These are phyloP conservation scores for Calocybe cyanea DNA, from an alignment of 768 basidiomycete species.

Conservation along the genomic window DNA sequence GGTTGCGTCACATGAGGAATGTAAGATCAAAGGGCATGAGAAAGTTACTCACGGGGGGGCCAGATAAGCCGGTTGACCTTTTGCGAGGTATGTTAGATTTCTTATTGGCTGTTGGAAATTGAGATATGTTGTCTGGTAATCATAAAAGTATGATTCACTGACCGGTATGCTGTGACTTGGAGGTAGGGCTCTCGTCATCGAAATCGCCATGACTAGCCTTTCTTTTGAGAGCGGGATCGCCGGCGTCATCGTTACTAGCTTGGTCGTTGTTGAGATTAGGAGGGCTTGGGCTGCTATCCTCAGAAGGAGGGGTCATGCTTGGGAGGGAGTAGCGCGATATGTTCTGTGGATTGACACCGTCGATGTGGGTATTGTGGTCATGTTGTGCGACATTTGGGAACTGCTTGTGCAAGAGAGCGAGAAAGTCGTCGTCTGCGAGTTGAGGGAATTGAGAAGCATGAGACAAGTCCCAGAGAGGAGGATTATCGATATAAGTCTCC, in stretches of 20 bases:
- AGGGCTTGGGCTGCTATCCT: constrained; percentile 79
- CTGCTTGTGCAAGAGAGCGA: constrained; percentile 75
- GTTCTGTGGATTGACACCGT: constrained; percentile 58
- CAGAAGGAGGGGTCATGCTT: constrained; percentile 59
- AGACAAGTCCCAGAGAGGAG: constrained; percentile 66
- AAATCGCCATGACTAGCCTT: constrained; percentile 70
- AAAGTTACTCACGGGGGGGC: constrained; percentile 20
- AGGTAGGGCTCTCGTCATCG: constrained; percentile 59
- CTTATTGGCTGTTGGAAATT: constrained; percentile 19
- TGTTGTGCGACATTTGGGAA: constrained; percentile 35
- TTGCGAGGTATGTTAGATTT: constrained; percentile 24
- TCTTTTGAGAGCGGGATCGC: constrained; percentile 61
- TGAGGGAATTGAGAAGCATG: constrained; percentile 57
- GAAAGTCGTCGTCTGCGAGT: constrained; percentile 72
- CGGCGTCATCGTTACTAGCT: constrained; percentile 30
- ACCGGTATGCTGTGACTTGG: constrained; percentile 67
- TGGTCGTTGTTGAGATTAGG: constrained; percentile 41
- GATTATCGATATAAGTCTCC: constrained; percentile 45
- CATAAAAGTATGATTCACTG: constrained; percentile 20
- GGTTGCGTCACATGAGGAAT: constrained; percentile 12
- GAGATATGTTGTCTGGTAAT: neutral
- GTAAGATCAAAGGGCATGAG: constrained; percentile 1
- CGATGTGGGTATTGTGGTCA: constrained; percentile 21
- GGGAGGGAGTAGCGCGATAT: constrained; percentile 48
- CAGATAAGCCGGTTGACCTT: constrained; percentile 30